These are phyloP conservation scores for Babesia ovata DNA, from an alignment of 169 alveolate genomes.

Conservation along the genomic window DNA sequence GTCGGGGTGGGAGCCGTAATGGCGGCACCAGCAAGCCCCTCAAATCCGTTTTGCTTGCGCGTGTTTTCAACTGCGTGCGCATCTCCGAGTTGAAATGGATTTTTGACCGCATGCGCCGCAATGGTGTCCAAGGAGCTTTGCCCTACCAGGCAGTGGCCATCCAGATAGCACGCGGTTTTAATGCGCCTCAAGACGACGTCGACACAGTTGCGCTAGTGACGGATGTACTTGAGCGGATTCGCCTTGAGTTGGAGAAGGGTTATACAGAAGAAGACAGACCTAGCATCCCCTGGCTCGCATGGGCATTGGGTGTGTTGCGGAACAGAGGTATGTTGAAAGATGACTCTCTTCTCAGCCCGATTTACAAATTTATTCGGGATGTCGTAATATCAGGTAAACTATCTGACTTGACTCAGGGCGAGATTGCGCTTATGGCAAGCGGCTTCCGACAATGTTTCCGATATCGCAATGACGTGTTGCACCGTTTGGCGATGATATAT, in stretches of 20 bases:
- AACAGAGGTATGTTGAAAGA: background rate
- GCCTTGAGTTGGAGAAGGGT: background rate
- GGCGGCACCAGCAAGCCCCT: background rate
- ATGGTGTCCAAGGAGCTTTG: background rate
- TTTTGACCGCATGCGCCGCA: constrained; percentile 7
- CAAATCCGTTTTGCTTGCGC: background rate
- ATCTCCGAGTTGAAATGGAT: background rate
- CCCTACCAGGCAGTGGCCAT: constrained; percentile 2
- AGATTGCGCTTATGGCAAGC: constrained; percentile 17
- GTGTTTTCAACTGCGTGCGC: constrained; percentile 4
- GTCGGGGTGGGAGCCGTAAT: background rate
- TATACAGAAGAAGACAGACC: background rate
- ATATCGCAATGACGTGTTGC: background rate
- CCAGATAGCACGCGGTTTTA: constrained; percentile 6
- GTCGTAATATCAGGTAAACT: background rate
- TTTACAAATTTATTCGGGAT: background rate
- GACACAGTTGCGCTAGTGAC: background rate
- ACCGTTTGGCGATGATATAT: constrained; percentile 34
- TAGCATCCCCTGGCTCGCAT: constrained; percentile 16
- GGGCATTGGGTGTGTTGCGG: constrained; percentile 7
- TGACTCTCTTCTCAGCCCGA: background rate
- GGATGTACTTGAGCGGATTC: background rate
- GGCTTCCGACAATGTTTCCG: background rate
- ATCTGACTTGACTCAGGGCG: constrained; percentile 19
- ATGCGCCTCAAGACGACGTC: background rate